phyloP scores from a whole-genome alignment of 2,329 filamentous ascomycete species.

The Colletotrichum endophyticum region DNA sequence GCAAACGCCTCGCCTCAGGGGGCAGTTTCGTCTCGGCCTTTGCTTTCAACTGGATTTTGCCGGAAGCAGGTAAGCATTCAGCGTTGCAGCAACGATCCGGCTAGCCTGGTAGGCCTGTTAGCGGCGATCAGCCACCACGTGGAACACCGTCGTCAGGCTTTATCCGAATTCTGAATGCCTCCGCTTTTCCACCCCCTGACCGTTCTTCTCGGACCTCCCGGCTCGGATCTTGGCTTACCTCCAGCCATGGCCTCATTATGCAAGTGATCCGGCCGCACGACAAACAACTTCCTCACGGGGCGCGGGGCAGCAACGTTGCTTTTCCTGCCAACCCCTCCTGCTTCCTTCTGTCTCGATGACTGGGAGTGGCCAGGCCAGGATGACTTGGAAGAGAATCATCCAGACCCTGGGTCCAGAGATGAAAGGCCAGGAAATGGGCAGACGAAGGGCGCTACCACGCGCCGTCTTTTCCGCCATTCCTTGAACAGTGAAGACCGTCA shows the following conservation, averaged over 20 bases:
- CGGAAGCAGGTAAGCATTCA: not conserved
- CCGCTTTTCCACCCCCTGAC: not conserved
- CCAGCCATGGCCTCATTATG: not conserved
- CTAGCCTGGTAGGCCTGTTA: not conserved
- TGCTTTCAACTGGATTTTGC: not conserved
- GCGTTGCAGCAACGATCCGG: constrained; percentile 3
- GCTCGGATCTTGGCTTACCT: not conserved
- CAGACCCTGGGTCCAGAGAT: not conserved
- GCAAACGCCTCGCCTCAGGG: constrained; percentile 1
- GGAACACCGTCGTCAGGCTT: not conserved
- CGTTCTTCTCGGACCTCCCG: not conserved
- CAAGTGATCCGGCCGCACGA: not conserved
- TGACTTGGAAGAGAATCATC: not conserved
- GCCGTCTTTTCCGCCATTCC: not conserved
- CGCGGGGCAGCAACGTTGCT: not conserved
- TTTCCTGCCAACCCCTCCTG: not conserved
- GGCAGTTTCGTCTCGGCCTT: not conserved
- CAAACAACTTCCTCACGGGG: not conserved
- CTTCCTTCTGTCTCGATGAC: not conserved
- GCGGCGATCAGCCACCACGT: constrained; percentile 17
- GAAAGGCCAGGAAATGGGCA: not conserved
- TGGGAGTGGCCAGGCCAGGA: not conserved
- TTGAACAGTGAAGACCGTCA: not conserved
- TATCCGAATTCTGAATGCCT: not conserved
- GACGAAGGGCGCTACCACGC: not conserved